Conservation (phyloP, 2,329 filamentous ascomycete genomes). For the Trichophyton verrucosum region DNA sequence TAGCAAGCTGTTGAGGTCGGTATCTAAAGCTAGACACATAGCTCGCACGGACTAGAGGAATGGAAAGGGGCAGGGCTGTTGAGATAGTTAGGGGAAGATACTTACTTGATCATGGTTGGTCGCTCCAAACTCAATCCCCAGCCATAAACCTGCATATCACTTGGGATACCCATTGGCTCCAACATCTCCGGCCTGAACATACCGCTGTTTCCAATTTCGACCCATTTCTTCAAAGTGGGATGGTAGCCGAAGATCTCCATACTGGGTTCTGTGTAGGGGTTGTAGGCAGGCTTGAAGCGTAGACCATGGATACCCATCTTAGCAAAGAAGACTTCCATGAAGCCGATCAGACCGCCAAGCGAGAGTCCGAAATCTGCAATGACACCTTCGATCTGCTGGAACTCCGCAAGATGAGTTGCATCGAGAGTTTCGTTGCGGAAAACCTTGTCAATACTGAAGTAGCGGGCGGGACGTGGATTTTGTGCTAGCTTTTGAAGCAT, state of each 20-base stretch:
- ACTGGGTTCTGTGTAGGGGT: constrained; percentile 86
- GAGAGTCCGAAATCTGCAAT: constrained; percentile 94
- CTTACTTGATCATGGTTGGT: constrained; percentile 94
- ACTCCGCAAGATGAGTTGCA: constrained; percentile 91
- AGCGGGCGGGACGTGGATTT: constrained; percentile 73
- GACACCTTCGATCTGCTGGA: constrained; percentile 97
- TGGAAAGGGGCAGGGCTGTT: constrained; percentile 9
- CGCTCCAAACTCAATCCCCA: constrained; percentile 86
- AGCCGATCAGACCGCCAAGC: constrained; percentile 80
- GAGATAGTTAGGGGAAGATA: constrained; percentile 10
- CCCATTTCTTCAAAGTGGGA: constrained; percentile 74
- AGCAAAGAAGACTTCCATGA: constrained; percentile 90
- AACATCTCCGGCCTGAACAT: constrained; percentile 99
- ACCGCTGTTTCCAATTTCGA: constrained; percentile 95
- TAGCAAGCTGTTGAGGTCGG: neutral
- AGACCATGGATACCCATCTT: constrained; percentile 86
- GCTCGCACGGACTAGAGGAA: neutral
- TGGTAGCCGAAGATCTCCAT: constrained; percentile 99
- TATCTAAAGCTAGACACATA: constrained; percentile 8
- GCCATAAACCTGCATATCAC: constrained; percentile 84
- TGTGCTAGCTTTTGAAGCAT: constrained; percentile 83
- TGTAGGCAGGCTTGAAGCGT: constrained; percentile 95
- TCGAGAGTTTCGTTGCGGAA: constrained; percentile 98
- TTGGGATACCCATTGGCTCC: constrained; percentile 84
- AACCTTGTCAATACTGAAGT: constrained; percentile 96